Conservation (phyloP, 108 stramenopile genomes). For the Cylindrotheca fusiformis region DNA sequence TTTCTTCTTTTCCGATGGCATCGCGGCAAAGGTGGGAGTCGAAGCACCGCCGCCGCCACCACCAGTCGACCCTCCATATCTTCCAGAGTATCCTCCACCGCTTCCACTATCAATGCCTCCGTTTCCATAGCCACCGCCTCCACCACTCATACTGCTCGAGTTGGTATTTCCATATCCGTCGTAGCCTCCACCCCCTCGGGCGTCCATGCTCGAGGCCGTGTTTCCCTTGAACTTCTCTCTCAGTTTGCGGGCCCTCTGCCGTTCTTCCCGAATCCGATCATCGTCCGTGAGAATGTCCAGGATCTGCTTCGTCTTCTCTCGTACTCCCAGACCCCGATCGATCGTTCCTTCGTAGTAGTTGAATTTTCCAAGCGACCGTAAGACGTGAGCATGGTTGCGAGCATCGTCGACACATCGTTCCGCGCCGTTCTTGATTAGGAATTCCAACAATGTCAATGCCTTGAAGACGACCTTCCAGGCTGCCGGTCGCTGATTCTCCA, state of each 20-base stretch:
- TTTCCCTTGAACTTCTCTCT: slow-evolving; percentile 74
- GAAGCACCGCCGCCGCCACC: slow-evolving; percentile 22
- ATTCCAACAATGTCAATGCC: slow-evolving; percentile 88
- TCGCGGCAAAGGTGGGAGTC: slow-evolving; percentile 63
- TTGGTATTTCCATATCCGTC: slow-evolving; percentile 78
- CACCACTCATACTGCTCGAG: slow-evolving; percentile 37
- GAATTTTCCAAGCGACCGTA: slow-evolving; percentile 82
- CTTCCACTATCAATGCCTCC: slow-evolving; percentile 72
- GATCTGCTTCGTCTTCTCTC: slow-evolving; percentile 94
- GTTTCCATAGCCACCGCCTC: slow-evolving; percentile 67
- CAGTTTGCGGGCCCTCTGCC: slow-evolving; percentile 84
- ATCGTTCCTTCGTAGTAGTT: slow-evolving; percentile 96
- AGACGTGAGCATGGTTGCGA: slow-evolving; percentile 80
- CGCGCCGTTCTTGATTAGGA: slow-evolving; percentile 94
- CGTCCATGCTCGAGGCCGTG: slow-evolving; percentile 29
- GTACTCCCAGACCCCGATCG: slow-evolving; percentile 82
- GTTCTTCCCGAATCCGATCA: slow-evolving; percentile 91
- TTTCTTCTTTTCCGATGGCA: slow-evolving; percentile 65
- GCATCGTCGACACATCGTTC: slow-evolving; percentile 96
- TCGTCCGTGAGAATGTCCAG: slow-evolving; percentile 88
- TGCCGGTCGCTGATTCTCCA: slow-evolving; percentile 83
- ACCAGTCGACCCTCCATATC: slow-evolving; percentile 17
- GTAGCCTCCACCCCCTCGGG: slow-evolving; percentile 44
- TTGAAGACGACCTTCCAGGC: slow-evolving; percentile 92
- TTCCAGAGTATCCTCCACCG: slow-evolving; percentile 28